A percentile compares a stretch with the other conserved stretches of the same genome.
phyloP scores from a whole-genome alignment of 2,329 filamentous ascomycete species.

The Talaromyces sp. region DNA sequence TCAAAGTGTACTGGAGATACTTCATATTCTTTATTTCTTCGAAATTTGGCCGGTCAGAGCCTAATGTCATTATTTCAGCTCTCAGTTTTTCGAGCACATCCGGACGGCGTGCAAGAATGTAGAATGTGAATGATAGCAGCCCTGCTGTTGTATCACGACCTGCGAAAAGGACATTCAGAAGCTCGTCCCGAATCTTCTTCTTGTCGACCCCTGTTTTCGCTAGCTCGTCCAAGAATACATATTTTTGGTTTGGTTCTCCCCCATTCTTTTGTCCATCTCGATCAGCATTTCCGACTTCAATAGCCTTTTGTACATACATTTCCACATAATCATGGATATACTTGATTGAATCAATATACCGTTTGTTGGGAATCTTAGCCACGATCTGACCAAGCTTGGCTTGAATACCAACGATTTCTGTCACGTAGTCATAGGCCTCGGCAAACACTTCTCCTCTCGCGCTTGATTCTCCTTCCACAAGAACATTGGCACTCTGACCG shows the following conservation, averaged over 20 bases:
- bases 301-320: neutral
- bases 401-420: conserved; percentile 5
- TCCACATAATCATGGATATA: neutral
- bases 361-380: neutral
- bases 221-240: neutral
- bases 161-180: conserved; percentile 37
- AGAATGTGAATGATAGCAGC: conserved; percentile 32
- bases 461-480: neutral
- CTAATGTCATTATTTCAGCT: neutral
- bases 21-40: neutral
- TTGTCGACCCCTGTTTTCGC: neutral
- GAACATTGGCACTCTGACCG: neutral
- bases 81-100: conserved; percentile 25
- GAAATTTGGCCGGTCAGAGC: neutral
- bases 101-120: conserved; percentile 26
- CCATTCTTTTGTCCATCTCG: neutral
- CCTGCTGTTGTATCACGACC: conserved; percentile 37
- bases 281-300: neutral
- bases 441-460: conserved; percentile 1
- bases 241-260: neutral
- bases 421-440: conserved; percentile 4
- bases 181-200: neutral
- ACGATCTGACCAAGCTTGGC: conserved; percentile 1
- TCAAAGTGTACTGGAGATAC: neutral
- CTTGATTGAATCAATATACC: neutral